phyloP scores from a whole-genome alignment of 805 yeast species.

The Barnettozyma vustinii region DNA sequence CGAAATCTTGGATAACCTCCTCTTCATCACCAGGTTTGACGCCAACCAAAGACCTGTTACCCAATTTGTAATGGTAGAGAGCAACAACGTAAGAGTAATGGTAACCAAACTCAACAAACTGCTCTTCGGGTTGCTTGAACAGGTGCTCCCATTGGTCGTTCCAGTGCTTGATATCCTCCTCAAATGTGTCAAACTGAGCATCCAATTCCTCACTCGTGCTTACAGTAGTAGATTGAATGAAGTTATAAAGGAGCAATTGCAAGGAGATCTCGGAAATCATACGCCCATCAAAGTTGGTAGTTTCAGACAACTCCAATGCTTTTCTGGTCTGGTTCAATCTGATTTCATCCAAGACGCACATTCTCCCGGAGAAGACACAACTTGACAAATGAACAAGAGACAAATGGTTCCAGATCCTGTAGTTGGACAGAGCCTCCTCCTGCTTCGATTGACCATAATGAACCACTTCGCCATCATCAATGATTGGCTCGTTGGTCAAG shows the following conservation, averaged over 20 bases:
- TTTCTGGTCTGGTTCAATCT: conserved; percentile 55
- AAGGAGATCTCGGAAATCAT: conserved; percentile 73
- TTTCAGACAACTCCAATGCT: conserved; percentile 48
- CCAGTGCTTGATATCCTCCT: conserved; percentile 54
- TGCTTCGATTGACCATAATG: not conserved
- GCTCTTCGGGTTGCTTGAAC: conserved; percentile 64
- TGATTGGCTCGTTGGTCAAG: conserved; percentile 12
- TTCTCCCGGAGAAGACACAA: conserved; percentile 60
- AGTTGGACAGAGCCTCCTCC: conserved; percentile 47
- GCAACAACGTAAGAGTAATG: conserved; percentile 55
- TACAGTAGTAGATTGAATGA: conserved; percentile 36
- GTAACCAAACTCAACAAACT: conserved; percentile 68
- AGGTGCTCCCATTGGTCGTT: conserved; percentile 63
- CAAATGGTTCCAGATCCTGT: conserved; percentile 68
- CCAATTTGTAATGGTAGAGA: conserved; percentile 33
- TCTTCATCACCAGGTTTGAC: conserved; percentile 8
- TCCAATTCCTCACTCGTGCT: not conserved
- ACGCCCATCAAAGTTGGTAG: conserved; percentile 78
- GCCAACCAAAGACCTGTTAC: conserved; percentile 9
- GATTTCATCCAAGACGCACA: conserved; percentile 55
- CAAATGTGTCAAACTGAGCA: conserved; percentile 31
- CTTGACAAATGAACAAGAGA: conserved; percentile 62
- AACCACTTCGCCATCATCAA: conserved; percentile 1
- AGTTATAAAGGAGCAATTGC: conserved; percentile 52
- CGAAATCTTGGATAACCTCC: conserved; percentile 17